Percentiles rank a stretch among this genome's conserved stretches.
These are phyloP conservation scores for Saturnispora besseyi DNA, from an alignment of 805 yeast genomes.

Conservation along the genomic window DNA sequence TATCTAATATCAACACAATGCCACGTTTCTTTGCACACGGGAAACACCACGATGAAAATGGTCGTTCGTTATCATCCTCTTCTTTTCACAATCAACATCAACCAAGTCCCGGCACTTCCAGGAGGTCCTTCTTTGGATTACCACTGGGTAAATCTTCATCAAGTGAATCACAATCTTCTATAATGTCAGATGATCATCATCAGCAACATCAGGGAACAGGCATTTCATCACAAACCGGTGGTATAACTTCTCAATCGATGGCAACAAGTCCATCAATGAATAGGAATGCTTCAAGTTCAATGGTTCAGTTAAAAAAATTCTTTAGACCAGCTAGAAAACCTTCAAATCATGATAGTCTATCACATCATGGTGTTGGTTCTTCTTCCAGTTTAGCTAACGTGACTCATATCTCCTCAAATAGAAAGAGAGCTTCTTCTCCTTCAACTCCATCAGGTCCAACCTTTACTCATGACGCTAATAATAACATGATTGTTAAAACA, in stretches of 20 bases:
- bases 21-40: slow-evolving; percentile 12
- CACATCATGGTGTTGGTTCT: slow-evolving; percentile 1
- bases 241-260: not conserved
- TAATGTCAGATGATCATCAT: slow-evolving; percentile 20
- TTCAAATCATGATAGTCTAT: slow-evolving; percentile 11
- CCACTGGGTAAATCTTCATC: slow-evolving; percentile 24
- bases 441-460: slow-evolving; percentile 24
- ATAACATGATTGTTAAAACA: slow-evolving; percentile 32
- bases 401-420: slow-evolving; percentile 6
- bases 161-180: slow-evolving; percentile 20
- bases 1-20: not conserved
- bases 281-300: slow-evolving; percentile 28
- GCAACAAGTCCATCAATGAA: slow-evolving; percentile 10
- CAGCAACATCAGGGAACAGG: slow-evolving; percentile 8
- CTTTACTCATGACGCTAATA: slow-evolving; percentile 32
- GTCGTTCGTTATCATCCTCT: slow-evolving; percentile 12
- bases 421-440: slow-evolving; percentile 12
- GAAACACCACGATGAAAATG: slow-evolving; percentile 6
- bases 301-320: slow-evolving; percentile 66
- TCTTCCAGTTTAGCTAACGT: not conserved
- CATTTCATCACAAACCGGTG: not conserved
- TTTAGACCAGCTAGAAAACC: slow-evolving; percentile 46
- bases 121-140: slow-evolving; percentile 26
- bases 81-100: slow-evolving; percentile 11
- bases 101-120: slow-evolving; percentile 15